phyloP scores from a whole-genome alignment of 1,284 basidiomycete genomes.

The Apiotrichum domesticum region DNA sequence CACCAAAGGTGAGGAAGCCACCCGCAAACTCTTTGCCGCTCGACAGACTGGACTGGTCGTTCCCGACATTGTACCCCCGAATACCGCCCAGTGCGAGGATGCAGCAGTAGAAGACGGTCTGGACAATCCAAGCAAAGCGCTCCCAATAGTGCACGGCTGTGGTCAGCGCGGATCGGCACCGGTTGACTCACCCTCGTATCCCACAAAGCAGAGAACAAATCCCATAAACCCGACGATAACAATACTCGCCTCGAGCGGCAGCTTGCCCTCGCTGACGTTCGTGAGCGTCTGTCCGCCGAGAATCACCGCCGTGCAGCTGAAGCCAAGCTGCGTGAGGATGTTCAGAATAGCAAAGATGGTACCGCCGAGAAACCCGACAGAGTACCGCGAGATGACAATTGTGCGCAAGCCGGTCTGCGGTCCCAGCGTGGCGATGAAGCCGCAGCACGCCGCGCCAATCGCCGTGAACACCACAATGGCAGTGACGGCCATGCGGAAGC shows the following conservation, averaged over 20 bases:
- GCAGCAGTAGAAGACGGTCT: constrained; percentile 56
- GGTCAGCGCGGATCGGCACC: no score
- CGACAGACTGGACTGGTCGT: constrained; percentile 39
- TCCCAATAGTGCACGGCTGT: constrained; percentile 57
- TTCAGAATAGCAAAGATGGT: constrained; percentile 57
- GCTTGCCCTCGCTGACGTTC: constrained; percentile 40
- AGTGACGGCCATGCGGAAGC: constrained; percentile 48
- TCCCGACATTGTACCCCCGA: background rate
- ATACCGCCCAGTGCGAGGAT: constrained; percentile 47
- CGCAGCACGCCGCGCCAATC: constrained; percentile 44
- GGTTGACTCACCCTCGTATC: constrained; percentile 37
- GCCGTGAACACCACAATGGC: constrained; percentile 44
- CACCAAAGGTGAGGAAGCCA: constrained; percentile 54
- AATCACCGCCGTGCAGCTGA: constrained; percentile 41
- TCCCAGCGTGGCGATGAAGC: constrained; percentile 58
- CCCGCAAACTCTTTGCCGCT: constrained; percentile 47
- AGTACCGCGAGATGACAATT: constrained; percentile 50
- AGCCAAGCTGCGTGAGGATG: constrained; percentile 53
- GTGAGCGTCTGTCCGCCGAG: constrained; percentile 48
- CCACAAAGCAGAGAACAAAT: constrained; percentile 45
- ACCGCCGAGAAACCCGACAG: constrained; percentile 56
- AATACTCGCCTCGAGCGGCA: constrained; percentile 48
- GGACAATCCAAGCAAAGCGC: constrained; percentile 58
- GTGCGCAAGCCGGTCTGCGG: constrained; percentile 59
- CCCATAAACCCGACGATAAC: constrained; percentile 46